Base-by-base conservation (phyloP, 1,284 basidiomycete species). In the Rhizopogon hawkerae region DNA sequence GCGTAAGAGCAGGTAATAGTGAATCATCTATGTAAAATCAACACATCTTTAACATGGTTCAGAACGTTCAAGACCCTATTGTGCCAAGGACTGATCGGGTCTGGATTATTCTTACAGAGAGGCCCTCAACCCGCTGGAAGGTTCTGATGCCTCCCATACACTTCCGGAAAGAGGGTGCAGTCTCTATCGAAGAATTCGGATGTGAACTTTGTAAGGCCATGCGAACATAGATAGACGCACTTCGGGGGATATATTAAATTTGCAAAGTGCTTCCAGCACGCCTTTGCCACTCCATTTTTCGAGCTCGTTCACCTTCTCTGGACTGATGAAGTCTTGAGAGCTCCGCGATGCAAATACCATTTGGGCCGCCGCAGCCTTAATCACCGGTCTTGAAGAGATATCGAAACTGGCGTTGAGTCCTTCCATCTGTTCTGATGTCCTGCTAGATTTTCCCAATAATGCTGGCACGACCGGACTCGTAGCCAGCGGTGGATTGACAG, bases 321-420 rank as follows among this genome's bases (percentile, higher is more conserved):
- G 89, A 3, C 79, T 79, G 57, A 92, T 90, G 60, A 92, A 90
- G 47, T 77, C 85, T 53, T 73, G 75, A n/a, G 84, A 85, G 35
- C 71, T 75, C 38, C 89, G 77, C 43, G 83, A 77, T n/a, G 89
- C 89, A 59, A 89, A 92, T 16, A 91, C 79, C 79, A 92, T 89
- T 54, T 92, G 89, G 13, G 80, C 79, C 11, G 85, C 85, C 5
- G 87, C 85, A 2, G 83, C 87, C 54, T 78, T 74, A 60, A 92
- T 89, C 59, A 68, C 59, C 38, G 77, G 24, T 44, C 70, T 55
- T 53, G 50, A 48, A 49, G 52, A 52, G 50, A 57, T 48, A 38
- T 59, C 49, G 7, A 70, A 59, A 38, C 58, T 61, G 1, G 54
- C 58, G 60, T 46, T 61, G 61, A 52, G 56, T 55, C 61, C 58